These are phyloP conservation scores for Catenaria anguillulae DNA, from an alignment of 371 early-diverging fungal genomes.

Conservation along the genomic window DNA sequence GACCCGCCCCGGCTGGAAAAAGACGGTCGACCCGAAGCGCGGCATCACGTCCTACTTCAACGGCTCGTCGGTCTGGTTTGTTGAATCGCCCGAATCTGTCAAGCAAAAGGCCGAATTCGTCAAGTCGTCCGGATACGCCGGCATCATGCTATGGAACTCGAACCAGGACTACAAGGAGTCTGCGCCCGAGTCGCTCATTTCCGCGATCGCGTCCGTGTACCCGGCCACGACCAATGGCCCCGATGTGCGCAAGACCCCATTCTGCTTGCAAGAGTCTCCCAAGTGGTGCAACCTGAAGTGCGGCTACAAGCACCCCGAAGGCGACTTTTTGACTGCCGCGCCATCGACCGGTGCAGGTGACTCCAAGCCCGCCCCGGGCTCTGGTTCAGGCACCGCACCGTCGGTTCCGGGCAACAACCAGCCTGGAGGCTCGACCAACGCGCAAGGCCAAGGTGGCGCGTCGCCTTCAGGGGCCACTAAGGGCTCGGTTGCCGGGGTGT, in stretches of 20 bases:
- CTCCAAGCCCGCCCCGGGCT: too few relatives aligned
- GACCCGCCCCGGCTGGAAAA: background rate
- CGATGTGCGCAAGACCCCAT: too few relatives aligned
- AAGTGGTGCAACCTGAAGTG: too few relatives aligned
- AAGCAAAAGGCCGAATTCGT: background rate
- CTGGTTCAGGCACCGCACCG: too few relatives aligned
- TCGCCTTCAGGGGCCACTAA: too few relatives aligned
- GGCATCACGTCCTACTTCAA: background rate
- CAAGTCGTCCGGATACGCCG: background rate
- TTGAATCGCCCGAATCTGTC: background rate
- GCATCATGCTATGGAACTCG: slow-evolving; percentile 7
- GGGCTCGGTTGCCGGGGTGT: too few relatives aligned
- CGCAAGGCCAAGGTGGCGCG: too few relatives aligned
- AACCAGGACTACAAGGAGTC: background rate
- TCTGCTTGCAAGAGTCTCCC: too few relatives aligned
- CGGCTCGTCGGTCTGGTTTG: background rate
- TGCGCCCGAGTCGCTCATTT: background rate
- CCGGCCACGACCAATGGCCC: background rate
- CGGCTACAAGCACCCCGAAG: background rate
- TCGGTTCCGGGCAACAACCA: too few relatives aligned
- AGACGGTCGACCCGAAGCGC: background rate
- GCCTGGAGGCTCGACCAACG: too few relatives aligned
- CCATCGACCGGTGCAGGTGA: too few relatives aligned
- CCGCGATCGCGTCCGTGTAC: background rate
- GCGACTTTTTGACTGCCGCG: background rate